Evolutionary conservation across 2,329 filamentous ascomycete species (phyloP).

Genomic region (Chalara sp.): DNA sequence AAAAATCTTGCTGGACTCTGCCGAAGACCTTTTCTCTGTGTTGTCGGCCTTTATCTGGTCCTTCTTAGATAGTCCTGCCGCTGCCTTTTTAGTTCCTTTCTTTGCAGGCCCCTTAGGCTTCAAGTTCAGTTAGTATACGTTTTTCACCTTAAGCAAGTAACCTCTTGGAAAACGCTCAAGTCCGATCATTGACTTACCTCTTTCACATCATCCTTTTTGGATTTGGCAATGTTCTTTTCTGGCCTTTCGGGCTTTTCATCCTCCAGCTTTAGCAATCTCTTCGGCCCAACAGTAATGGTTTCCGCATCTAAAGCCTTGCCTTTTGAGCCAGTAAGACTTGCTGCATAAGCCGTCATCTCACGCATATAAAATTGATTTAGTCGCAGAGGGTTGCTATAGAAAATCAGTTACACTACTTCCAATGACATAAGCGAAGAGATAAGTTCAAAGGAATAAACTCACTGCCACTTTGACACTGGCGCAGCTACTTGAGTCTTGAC

Average conservation of each 20-base stretch:
- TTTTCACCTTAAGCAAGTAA: too few relatives aligned
- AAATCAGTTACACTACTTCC: not conserved
- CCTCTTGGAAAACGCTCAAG: not conserved
- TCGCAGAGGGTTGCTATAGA: conserved; percentile 23
- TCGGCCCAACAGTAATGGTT: conserved; percentile 45
- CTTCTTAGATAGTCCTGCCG: conserved; percentile 28
- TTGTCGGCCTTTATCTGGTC: conserved; percentile 28
- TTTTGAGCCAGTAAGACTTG: conserved; percentile 58
- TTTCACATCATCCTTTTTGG: conserved; percentile 18
- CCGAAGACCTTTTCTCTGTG: conserved; percentile 22
- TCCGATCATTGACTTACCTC: conserved; percentile 3
- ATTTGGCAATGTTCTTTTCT: conserved; percentile 4
- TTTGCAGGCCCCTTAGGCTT: conserved; percentile 9
- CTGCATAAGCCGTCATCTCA: conserved; percentile 62
- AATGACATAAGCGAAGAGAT: not conserved
- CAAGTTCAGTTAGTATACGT: too few relatives aligned
- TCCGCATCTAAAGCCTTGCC: conserved; percentile 60
- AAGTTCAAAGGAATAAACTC: conserved; percentile 3
- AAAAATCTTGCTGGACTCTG: conserved; percentile 25
- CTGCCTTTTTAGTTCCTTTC: conserved; percentile 32
- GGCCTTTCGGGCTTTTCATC: conserved; percentile 21
- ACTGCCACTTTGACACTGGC: conserved; percentile 32
- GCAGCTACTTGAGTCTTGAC: conserved; percentile 33
- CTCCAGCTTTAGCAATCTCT: conserved; percentile 19
- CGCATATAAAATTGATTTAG: conserved; percentile 57